A percentile compares a stretch with the other conserved stretches of the same genome.
Conservation (phyloP, 345 rosid genomes). For the Erucastrum elatum region DNA sequence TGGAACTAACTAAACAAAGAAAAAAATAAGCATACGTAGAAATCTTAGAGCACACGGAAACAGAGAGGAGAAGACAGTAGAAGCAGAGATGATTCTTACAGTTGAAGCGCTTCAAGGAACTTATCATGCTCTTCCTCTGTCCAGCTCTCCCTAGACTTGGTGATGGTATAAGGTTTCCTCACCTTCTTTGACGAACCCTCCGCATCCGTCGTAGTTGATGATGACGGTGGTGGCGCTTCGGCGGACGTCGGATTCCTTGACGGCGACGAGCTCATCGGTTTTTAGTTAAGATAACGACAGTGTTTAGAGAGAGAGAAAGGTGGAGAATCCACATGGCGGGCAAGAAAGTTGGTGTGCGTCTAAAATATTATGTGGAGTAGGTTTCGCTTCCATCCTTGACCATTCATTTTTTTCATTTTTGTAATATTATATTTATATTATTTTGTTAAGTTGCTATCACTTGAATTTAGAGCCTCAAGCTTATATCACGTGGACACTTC, state of each 20-base stretch:
- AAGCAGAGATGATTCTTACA: constrained; percentile 47
- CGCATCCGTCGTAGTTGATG: constrained; percentile 15
- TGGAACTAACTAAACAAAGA: not conserved
- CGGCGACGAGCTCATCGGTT: constrained; percentile 45
- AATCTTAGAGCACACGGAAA: not conserved
- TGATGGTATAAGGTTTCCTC: constrained; percentile 93
- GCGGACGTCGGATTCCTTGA: constrained; percentile 37
- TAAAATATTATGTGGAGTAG: constrained; percentile 25
- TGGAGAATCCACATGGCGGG: constrained; percentile 42
- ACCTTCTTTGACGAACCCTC: constrained; percentile 67
- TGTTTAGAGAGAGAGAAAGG: constrained; percentile 12
- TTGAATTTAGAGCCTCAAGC: constrained; percentile 28
- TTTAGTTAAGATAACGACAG: not conserved
- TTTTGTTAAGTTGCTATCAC: not conserved
- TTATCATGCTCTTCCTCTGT: constrained; percentile 98
- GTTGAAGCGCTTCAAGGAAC: constrained; percentile 95
- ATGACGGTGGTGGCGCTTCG: constrained; percentile 36
- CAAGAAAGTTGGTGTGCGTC: constrained; percentile 3
- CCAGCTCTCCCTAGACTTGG: constrained; percentile 99
- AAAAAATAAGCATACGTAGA: not conserved
- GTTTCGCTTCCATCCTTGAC: constrained; percentile 20
- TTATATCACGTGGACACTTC: constrained; percentile 10
- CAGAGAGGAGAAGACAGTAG: not conserved
- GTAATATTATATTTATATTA: not conserved
- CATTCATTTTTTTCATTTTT: constrained; percentile 25